Percentiles rank a stretch among this genome's conserved stretches.
Evolutionary conservation across 225 moss, liverwort and hornwort genomes (phyloP).

Genomic region (Sphagnum tenellum): DNA sequence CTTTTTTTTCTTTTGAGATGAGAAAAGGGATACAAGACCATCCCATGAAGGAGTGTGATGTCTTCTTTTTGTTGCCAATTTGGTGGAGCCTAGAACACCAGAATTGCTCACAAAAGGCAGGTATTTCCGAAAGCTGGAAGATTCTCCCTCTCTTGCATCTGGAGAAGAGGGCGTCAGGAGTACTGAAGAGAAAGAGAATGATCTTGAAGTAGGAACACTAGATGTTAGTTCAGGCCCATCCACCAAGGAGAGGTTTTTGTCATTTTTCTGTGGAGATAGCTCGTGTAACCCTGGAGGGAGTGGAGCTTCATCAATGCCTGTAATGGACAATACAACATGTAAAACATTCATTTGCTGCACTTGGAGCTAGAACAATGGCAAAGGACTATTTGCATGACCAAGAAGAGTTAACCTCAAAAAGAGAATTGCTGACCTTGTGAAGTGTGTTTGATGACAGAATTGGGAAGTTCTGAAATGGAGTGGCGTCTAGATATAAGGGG

Average conservation of each 20-base stretch:
- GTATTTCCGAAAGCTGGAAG: conserved; percentile 70
- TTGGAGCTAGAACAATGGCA: background rate
- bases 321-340: too few species aligned
- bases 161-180: conserved; percentile 42
- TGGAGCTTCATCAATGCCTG: too few species aligned
- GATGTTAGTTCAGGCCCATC: conserved; percentile 54
- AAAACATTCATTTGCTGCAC: too few species aligned
- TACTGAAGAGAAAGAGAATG: conserved; percentile 71
- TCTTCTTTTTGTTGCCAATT: conserved; percentile 19
- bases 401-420: conserved; percentile 18
- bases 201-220: conserved; percentile 46
- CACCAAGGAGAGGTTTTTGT: conserved; percentile 1
- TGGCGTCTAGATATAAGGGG: conserved; percentile 17
- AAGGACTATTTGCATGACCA: conserved; percentile 13
- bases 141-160: conserved; percentile 34
- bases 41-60: conserved; percentile 54
- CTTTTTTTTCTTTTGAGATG: conserved; percentile 37
- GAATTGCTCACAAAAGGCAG: conserved; percentile 14
- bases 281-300: too few species aligned
- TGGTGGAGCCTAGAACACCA: conserved; percentile 19
- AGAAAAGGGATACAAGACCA: conserved; percentile 63
- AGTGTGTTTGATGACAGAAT: too few species aligned
- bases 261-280: background rate
- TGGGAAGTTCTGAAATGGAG: too few species aligned
- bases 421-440: conserved; percentile 9